Base-by-base conservation (phyloP, 371 early-diverging fungal species). In the Parasitella parasitica region DNA sequence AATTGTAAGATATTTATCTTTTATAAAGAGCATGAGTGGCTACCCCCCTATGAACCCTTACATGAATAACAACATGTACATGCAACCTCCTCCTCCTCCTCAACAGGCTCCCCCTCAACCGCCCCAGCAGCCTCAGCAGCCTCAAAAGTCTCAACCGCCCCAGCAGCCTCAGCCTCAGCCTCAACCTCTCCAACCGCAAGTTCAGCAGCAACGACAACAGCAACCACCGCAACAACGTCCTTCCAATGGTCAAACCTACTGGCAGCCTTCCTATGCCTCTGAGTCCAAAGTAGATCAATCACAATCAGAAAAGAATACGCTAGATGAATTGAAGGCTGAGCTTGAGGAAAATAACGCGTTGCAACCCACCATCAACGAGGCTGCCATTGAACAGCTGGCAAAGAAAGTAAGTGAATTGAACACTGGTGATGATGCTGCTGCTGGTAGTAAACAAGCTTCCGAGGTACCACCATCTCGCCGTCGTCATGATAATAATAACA, bases 401-500 rank as follows among this genome's bases (percentile, higher is more conserved):
- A 84, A 84, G 66, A 80, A 81, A 59, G 83, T 84, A 37, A 83
- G 85, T 56, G 85, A 83, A 63, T 59, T 83, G 41, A 77, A 78
- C 49, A 64, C 70, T 3, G 37, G 34, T n/a, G 71, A 63, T 0
- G 69, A 69, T 34, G 24, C 49, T 22, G 49, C 46, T 20, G 39
- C 59, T 27, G 41, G 50, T 26, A 48, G 48, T 37, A 43, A 60
- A 49, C 48, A 39, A 32, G 28, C 48, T 12, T 50, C 60, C 30
- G 51, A 55, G 7, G 52, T 39, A 36, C 61, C 53, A 36, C 58
- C 49, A 38, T n/a, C 20, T 41, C 61, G 54, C 34, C 61, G 62
- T 39, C 61, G 54, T 30, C 37, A 64, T 30, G 57, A 69, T 22
- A 57, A 63, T 22, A 46, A 63, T 35, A 69, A 76, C 27, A 55